A percentile compares a stretch with the other conserved stretches of the same genome.
Evolutionary conservation across 2,329 filamentous ascomycete genomes (phyloP).

Genomic region (Cladosporium sp.): DNA sequence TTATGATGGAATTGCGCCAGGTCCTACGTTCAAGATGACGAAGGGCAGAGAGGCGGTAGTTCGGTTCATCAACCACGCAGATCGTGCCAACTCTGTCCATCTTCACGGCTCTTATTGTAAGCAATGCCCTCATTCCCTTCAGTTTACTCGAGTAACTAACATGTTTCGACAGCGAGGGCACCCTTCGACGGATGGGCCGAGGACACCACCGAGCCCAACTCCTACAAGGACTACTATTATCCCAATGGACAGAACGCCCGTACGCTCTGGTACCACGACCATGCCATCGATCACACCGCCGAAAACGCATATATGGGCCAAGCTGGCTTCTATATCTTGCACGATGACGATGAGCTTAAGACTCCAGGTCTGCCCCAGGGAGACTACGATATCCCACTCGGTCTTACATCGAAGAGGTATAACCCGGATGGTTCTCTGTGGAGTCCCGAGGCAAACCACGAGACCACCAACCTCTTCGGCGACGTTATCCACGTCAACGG

Average conservation of each 20-base stretch:
- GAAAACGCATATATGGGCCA: slow-evolving; percentile 52
- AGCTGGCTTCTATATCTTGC: slow-evolving; percentile 53
- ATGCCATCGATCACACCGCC: slow-evolving; percentile 32
- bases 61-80: slow-evolving; percentile 50
- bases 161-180: slow-evolving; percentile 18
- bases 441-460: slow-evolving; percentile 40
- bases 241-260: slow-evolving; percentile 52
- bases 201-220: slow-evolving; percentile 46
- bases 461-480: slow-evolving; percentile 46
- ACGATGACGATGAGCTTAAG: slow-evolving; percentile 47
- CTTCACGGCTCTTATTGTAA: slow-evolving; percentile 51
- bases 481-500: slow-evolving; percentile 58
- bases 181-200: slow-evolving; percentile 51
- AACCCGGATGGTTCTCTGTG: slow-evolving; percentile 47
- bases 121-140: not conserved
- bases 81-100: slow-evolving; percentile 46
- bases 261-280: slow-evolving; percentile 56
- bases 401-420: slow-evolving; percentile 51
- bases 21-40: slow-evolving; percentile 49
- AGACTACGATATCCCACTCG: slow-evolving; percentile 50
- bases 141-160: not conserved
- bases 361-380: slow-evolving; percentile 48
- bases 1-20: slow-evolving; percentile 49
- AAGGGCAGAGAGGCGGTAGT: slow-evolving; percentile 51
- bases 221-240: slow-evolving; percentile 59